phyloP scores from a whole-genome alignment of 163 green algal species.

The Volvox carteri region DNA sequence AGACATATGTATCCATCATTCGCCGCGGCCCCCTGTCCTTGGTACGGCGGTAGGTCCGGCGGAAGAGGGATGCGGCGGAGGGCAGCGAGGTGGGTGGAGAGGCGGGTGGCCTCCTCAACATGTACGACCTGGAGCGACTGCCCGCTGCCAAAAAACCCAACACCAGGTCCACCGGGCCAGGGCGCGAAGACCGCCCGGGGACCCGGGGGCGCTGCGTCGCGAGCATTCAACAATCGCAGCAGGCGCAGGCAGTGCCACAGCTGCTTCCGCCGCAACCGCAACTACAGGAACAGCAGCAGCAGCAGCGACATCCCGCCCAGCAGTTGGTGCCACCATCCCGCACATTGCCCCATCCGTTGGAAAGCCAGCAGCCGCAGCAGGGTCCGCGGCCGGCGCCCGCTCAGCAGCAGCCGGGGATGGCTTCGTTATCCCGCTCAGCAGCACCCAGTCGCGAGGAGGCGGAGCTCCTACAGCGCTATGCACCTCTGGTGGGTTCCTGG shows the following conservation, averaged over 20 bases:
- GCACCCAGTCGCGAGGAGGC: background rate
- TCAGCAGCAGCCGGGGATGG: background rate
- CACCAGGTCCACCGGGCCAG: background rate
- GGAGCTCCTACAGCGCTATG: conserved; percentile 28
- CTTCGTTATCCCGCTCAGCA: background rate
- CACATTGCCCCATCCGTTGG: no score
- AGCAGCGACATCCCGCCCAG: background rate
- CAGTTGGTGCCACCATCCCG: background rate
- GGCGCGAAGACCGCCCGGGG: background rate
- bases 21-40: no score
- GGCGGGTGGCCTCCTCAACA: background rate
- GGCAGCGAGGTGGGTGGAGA: background rate
- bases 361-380: conserved; percentile 5
- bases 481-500: conserved; percentile 18
- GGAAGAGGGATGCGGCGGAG: background rate
- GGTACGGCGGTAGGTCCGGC: no score
- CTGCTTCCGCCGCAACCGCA: background rate
- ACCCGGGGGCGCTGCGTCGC: no score
- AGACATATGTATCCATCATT: no score
- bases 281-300: background rate
- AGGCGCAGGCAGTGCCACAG: background rate
- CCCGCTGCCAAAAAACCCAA: background rate
- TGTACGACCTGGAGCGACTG: conserved; percentile 53
- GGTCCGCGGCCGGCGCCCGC: background rate
- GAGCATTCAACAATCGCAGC: background rate